Evolutionary conservation across 495 filamentous ascomycete genomes (phyloP), one percentile per base, ranked within the genome.

Genomic region (Lichenothelia convexa): DNA sequence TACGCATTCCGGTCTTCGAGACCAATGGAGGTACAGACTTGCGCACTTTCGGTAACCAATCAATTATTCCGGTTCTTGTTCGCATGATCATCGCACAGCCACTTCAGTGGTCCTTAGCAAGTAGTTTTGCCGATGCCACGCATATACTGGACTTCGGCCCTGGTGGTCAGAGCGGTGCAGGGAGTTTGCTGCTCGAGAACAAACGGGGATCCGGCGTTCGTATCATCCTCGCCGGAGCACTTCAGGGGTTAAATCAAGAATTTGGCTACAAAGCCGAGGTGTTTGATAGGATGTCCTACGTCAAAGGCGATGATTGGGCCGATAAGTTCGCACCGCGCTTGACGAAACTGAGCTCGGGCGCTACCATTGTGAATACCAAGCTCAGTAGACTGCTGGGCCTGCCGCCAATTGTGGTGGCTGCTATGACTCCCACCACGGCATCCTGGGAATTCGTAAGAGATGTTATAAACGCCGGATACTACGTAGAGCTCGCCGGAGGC

Each of bases 291-390:
- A 89, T 95, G 47, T 78, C 86, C 43, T 75, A 80, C 47, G 73
- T 92, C 44, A 83, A 87, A 2, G 81, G 95, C 44, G 91, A 84
- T n/a, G 82, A 99, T 54, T 99, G 89, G 89, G 85, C 95, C 30
- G 87, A 89, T 54, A 84, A 94, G 52, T 78, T 87, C 52, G 83
- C 87, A 13, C 89, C 89, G 3, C 74, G 72, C 34, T 68, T 97
- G 29, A 71, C 86, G 45, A 83, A 80, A 61, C 93, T 81, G 16
- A 83, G 83, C 4, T 66, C 65, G 32, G 89, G 89, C 17, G 70
- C 77, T 49, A 91, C 78, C 0, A 92, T 78, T 40, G 89, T 97
- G 18, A 84, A 94, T 58, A 97, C 89, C 29, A 93, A 92, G 68
- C 93, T 97, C 80, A 93, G 84, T 60, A 67, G 86, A 45, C 62